Evolutionary conservation across 345 rosid species (phyloP).

Genomic region (Pistacia integerrima): DNA sequence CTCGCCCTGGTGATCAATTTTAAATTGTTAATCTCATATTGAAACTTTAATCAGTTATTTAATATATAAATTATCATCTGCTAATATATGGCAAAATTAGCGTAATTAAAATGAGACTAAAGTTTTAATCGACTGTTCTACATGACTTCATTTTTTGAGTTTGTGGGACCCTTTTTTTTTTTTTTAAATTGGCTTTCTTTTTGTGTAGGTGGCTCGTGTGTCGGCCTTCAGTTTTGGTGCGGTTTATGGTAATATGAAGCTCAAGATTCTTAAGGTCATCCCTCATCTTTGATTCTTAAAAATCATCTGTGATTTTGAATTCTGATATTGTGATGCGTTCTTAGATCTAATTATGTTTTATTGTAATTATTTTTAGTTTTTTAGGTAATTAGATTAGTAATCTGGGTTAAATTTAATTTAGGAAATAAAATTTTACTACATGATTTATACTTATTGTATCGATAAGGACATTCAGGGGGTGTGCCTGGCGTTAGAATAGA

Average conservation of each 20-base stretch:
- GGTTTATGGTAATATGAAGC: constrained; percentile 68
- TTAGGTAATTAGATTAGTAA: neutral
- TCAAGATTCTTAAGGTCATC: constrained; percentile 63
- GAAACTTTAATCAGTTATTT: too few relatives aligned
- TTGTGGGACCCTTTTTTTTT: too few relatives aligned
- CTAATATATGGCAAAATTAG: too few relatives aligned
- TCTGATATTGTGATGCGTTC: neutral
- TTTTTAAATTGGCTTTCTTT: neutral
- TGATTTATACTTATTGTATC: neutral
- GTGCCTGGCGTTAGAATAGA: neutral
- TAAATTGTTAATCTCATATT: too few relatives aligned
- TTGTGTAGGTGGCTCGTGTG: constrained; percentile 64
- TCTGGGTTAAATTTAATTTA: neutral
- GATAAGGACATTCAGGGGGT: neutral
- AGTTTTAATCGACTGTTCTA: too few relatives aligned
- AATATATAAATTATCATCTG: neutral
- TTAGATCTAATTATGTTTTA: neutral
- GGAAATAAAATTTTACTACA: neutral
- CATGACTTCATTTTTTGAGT: too few relatives aligned
- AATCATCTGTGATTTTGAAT: constrained; percentile 1
- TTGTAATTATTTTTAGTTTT: neutral
- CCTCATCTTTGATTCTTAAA: neutral
- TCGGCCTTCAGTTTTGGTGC: constrained; percentile 66
- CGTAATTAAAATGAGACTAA: too few relatives aligned
- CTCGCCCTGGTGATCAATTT: constrained; percentile 44